phyloP scores from a whole-genome alignment of 2,329 filamentous ascomycete genomes.

The Trichoderma sp. region DNA sequence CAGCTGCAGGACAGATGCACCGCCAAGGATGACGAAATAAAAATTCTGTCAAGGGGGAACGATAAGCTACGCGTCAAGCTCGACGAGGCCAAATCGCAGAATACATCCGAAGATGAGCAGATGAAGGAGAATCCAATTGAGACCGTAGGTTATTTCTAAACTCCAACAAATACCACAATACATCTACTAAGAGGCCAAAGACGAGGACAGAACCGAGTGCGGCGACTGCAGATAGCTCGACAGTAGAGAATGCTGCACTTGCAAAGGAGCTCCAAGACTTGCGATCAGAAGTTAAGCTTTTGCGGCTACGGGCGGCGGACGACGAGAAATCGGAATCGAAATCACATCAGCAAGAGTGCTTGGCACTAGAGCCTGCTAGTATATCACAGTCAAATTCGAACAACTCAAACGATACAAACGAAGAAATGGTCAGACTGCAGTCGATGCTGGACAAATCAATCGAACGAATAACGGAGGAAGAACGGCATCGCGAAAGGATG shows the following conservation, averaged over 20 bases:
- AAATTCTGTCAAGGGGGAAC: slow-evolving; percentile 45
- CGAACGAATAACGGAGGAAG: slow-evolving; percentile 43
- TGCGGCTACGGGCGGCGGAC: slow-evolving; percentile 55
- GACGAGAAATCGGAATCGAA: slow-evolving; percentile 73
- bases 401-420: slow-evolving; percentile 35
- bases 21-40: slow-evolving; percentile 61
- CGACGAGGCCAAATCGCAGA: slow-evolving; percentile 45
- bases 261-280: slow-evolving; percentile 54
- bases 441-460: slow-evolving; percentile 41
- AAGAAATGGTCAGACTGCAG: slow-evolving; percentile 47
- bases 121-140: slow-evolving; percentile 53
- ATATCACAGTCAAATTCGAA: slow-evolving; percentile 56
- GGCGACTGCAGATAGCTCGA: slow-evolving; percentile 66
- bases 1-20: slow-evolving; percentile 64
- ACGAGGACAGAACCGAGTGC: slow-evolving; percentile 71
- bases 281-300: slow-evolving; percentile 58
- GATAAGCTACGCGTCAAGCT: slow-evolving; percentile 47
- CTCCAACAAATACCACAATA: too few species aligned
- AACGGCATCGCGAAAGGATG: slow-evolving; percentile 49
- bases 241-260: slow-evolving; percentile 60
- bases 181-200: slow-evolving; percentile 44
- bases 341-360: slow-evolving; percentile 73
- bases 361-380: slow-evolving; percentile 81
- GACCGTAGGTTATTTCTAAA: slow-evolving; percentile 41
- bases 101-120: slow-evolving; percentile 49